Percentiles rank a stretch among this genome's conserved stretches.
Conservation (phyloP, 768 basidiomycete genomes). For the Royoungia palumana region DNA sequence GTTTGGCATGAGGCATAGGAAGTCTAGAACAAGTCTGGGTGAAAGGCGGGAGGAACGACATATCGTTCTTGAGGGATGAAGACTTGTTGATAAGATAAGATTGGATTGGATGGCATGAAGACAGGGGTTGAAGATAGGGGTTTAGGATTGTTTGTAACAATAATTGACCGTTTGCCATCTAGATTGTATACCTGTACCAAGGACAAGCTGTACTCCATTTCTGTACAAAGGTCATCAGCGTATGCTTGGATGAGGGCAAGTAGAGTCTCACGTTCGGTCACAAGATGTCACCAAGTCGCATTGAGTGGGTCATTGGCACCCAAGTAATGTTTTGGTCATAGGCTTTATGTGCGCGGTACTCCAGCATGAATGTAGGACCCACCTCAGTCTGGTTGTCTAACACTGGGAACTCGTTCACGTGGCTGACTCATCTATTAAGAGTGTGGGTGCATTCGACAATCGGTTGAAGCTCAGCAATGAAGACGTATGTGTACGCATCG, state of each 20-base stretch:
- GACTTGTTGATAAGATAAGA: too few species aligned
- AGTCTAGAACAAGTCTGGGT: too few species aligned
- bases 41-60: too few species aligned
- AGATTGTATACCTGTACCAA: conserved; percentile 17
- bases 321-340: conserved; percentile 56
- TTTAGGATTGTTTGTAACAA: too few species aligned
- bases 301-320: conserved; percentile 63
- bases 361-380: conserved; percentile 49
- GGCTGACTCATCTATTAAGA: conserved; percentile 56
- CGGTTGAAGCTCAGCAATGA: too few species aligned
- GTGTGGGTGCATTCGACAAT: not conserved
- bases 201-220: conserved; percentile 30
- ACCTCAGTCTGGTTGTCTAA: too few species aligned
- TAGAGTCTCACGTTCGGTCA: conserved; percentile 55
- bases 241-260: not conserved
- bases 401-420: too few species aligned
- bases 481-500: conserved; percentile 67
- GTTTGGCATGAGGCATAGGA: too few species aligned
- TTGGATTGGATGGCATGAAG: too few species aligned
- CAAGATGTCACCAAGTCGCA: conserved; percentile 76
- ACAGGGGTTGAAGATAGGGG: too few species aligned
- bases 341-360: conserved; percentile 67
- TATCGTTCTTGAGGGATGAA: too few species aligned
- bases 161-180: not conserved
- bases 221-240: conserved; percentile 6